Conservation (phyloP, 202 grass and related monocot genomes). For the Dendrocalamus latiflorus region DNA sequence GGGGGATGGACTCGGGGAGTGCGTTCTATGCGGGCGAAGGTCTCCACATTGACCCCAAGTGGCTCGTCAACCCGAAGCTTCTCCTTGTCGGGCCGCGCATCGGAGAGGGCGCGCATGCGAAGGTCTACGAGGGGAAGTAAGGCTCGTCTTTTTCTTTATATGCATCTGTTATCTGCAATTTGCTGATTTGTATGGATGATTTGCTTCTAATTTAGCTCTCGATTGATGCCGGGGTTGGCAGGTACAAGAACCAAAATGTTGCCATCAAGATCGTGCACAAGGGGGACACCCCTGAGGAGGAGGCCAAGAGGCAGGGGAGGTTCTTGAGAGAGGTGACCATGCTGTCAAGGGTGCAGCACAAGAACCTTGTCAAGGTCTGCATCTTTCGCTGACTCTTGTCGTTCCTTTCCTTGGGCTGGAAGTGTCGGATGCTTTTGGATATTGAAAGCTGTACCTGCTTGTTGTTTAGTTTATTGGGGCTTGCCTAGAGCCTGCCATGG, state of each 20-base stretch:
- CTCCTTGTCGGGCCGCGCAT: conserved; percentile 86
- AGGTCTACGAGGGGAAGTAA: conserved; percentile 97
- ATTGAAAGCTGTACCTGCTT: background rate
- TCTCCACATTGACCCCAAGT: conserved; percentile 63
- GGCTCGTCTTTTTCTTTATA: conserved; percentile 26
- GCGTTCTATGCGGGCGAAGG: conserved; percentile 51
- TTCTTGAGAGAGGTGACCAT: too few species aligned
- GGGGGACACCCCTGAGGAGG: conserved; percentile 77
- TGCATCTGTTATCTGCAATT: background rate
- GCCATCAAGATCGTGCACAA: conserved; percentile 95
- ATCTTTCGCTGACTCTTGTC: conserved; percentile 4
- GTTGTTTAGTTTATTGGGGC: conserved; percentile 81
- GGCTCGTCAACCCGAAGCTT: conserved; percentile 85
- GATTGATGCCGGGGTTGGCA: conserved; percentile 34
- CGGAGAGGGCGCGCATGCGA: conserved; percentile 79
- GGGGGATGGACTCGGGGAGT: conserved; percentile 61
- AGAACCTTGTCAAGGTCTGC: conserved; percentile 93
- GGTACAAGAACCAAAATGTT: conserved; percentile 97
- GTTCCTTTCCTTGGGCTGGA: background rate
- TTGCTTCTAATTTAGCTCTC: conserved; percentile 29
- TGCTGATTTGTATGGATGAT: conserved; percentile 21
- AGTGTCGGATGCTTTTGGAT: conserved; percentile 6
- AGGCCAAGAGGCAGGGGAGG: conserved; percentile 61
- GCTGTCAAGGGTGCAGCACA: conserved; percentile 91
- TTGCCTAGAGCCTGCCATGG: conserved; percentile 93